Evolutionary conservation across 2,329 filamentous ascomycete species (phyloP).

Genomic region (Pseudogymnoascus sp.): DNA sequence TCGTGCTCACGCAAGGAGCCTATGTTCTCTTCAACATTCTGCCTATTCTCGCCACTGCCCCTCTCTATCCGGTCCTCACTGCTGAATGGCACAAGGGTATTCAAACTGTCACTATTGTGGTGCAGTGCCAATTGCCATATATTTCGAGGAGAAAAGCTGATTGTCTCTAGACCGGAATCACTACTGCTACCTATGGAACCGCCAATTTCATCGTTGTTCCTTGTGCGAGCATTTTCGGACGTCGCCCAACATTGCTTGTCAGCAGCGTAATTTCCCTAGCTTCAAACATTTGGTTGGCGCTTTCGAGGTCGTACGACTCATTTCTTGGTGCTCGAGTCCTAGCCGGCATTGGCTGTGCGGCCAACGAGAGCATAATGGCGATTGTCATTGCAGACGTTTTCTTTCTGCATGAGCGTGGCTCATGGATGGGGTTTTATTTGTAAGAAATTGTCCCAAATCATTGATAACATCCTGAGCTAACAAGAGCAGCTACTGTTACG

Average conservation of each 20-base stretch:
- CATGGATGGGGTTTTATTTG: constrained; percentile 36
- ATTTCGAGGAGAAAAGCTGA: too few species aligned
- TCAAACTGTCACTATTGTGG: too few species aligned
- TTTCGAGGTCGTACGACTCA: constrained; percentile 48
- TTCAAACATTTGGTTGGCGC: constrained; percentile 45
- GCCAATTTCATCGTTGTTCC: constrained; percentile 39
- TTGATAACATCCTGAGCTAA: not conserved
- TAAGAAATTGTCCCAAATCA: constrained; percentile 18
- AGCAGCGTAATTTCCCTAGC: constrained; percentile 37
- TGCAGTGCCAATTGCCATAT: too few species aligned
- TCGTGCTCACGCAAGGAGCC: too few species aligned
- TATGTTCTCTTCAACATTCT: too few species aligned
- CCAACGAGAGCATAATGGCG: constrained; percentile 55
- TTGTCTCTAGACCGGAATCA: constrained; percentile 35
- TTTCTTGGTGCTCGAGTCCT: constrained; percentile 52
- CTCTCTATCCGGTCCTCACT: too few species aligned
- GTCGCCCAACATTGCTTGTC: constrained; percentile 41
- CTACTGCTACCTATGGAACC: constrained; percentile 38
- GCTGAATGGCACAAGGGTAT: too few species aligned
- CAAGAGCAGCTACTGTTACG: not conserved
- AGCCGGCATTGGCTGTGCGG: constrained; percentile 53
- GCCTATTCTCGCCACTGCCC: too few species aligned
- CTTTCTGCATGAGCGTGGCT: constrained; percentile 58
- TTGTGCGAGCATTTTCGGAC: constrained; percentile 39
- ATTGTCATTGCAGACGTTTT: constrained; percentile 58